phyloP scores from a whole-genome alignment of 2,329 filamentous ascomycete species.

The Cercospora citrullina region DNA sequence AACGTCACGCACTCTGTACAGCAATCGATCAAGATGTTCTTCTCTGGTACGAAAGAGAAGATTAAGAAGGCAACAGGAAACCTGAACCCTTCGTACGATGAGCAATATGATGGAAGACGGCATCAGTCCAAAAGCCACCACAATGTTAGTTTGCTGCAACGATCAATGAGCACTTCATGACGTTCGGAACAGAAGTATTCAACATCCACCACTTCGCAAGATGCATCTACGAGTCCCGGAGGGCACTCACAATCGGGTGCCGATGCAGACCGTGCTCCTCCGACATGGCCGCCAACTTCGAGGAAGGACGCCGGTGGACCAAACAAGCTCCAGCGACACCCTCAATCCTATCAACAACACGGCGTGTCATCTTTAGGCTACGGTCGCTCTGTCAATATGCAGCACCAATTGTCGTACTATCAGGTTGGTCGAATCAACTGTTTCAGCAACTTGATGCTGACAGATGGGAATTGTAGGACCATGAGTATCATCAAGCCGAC shows the following conservation, averaged over 20 bases:
- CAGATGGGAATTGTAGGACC: neutral
- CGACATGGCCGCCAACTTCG: neutral
- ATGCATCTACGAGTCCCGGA: neutral
- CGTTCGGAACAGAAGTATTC: neutral
- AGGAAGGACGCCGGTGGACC: neutral
- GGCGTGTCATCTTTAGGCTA: neutral
- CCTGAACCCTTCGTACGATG: neutral
- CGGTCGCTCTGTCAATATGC: neutral
- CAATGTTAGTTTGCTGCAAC: neutral
- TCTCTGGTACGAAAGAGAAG: neutral
- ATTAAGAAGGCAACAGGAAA: neutral
- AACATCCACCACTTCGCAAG: neutral
- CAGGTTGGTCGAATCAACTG: neutral
- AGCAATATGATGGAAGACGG: neutral
- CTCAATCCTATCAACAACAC: neutral
- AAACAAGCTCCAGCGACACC: neutral
- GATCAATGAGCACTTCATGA: neutral
- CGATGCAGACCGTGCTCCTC: neutral
- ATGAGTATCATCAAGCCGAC: neutral
- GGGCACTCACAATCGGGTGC: neutral
- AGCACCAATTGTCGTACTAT: neutral
- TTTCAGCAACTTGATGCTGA: neutral
- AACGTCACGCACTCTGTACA: neutral
- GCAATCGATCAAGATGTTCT: neutral
- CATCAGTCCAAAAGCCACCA: neutral